Percentiles rank a stretch among this genome's conserved stretches.
Evolutionary conservation across 176 grass and related monocot species (phyloP).

Genomic region (Oryza glaberrima): DNA sequence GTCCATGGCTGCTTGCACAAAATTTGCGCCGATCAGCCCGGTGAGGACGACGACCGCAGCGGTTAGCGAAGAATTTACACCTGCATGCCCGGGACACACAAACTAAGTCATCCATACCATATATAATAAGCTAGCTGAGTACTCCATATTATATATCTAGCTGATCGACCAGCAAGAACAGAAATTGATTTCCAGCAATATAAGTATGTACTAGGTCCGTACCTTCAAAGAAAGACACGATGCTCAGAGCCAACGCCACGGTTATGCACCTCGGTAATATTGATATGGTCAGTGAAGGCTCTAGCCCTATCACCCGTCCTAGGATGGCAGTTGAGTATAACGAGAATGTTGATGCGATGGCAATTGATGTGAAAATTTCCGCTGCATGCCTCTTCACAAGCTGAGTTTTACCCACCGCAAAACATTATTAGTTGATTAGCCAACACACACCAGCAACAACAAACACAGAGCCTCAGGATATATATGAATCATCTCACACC

Average conservation of each 20-base stretch:
- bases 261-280: conserved; percentile 93
- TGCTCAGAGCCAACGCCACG: conserved; percentile 89
- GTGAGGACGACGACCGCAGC: conserved; percentile 91
- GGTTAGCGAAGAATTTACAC: conserved; percentile 82
- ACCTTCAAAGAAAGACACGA: conserved; percentile 96
- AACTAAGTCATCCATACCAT: background rate
- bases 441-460: too few species aligned
- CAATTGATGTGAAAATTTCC: conserved; percentile 93
- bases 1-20: conserved; percentile 86
- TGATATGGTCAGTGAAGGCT: conserved; percentile 77
- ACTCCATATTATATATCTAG: background rate
- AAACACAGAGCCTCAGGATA: background rate
- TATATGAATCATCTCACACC: background rate
- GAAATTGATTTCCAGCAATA: background rate
- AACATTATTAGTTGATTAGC: conserved; percentile 10
- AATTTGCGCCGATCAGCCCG: conserved; percentile 91
- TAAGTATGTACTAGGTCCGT: background rate
- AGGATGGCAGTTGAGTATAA: conserved; percentile 89
- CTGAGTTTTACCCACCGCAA: conserved; percentile 44
- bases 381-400: conserved; percentile 87
- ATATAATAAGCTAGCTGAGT: background rate
- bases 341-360: conserved; percentile 76
- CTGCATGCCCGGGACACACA: conserved; percentile 37
- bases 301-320: conserved; percentile 70
- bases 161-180: too few species aligned